phyloP scores from a whole-genome alignment of 1,284 basidiomycete species.

The Dichomitus squalens region DNA sequence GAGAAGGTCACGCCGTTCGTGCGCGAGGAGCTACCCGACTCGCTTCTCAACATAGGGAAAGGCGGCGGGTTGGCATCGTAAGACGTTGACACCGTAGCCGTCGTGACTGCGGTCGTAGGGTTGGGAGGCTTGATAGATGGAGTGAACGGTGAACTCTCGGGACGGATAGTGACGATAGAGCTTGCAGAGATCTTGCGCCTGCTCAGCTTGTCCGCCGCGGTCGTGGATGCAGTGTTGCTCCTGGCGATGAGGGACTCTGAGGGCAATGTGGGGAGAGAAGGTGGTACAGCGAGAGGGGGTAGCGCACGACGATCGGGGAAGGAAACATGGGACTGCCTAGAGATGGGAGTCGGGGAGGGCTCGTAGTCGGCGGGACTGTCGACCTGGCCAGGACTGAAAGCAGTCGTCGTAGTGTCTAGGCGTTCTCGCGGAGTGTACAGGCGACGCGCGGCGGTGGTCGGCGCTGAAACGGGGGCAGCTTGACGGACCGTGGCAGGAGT shows the following conservation, averaged over 20 bases:
- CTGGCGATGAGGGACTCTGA: conserved; percentile 52
- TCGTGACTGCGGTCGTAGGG: conserved; percentile 70
- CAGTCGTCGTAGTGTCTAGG: conserved; percentile 29
- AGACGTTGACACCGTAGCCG: conserved; percentile 59
- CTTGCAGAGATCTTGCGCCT: conserved; percentile 50
- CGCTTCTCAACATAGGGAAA: conserved; percentile 45
- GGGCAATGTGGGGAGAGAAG: conserved; percentile 59
- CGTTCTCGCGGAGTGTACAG: conserved; percentile 55
- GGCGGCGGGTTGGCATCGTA: conserved; percentile 36
- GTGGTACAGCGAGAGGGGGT: conserved; percentile 53
- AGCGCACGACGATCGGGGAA: conserved; percentile 41
- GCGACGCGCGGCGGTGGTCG: conserved; percentile 42
- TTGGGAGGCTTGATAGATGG: conserved; percentile 53
- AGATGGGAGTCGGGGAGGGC: conserved; percentile 65
- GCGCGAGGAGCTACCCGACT: conserved; percentile 44
- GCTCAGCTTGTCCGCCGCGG: conserved; percentile 34
- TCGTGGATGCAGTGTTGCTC: conserved; percentile 23
- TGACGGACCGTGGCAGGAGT: conserved; percentile 27
- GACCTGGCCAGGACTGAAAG: conserved; percentile 47
- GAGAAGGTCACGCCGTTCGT: conserved; percentile 60
- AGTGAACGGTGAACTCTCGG: conserved; percentile 36
- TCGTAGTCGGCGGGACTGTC: conserved; percentile 46
- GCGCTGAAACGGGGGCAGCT: conserved; percentile 16
- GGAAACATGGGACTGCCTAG: conserved; percentile 38
- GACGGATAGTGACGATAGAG: conserved; percentile 58